Base-by-base conservation (phyloP, 1,139 yeast species). In the Geotrichum australiense region DNA sequence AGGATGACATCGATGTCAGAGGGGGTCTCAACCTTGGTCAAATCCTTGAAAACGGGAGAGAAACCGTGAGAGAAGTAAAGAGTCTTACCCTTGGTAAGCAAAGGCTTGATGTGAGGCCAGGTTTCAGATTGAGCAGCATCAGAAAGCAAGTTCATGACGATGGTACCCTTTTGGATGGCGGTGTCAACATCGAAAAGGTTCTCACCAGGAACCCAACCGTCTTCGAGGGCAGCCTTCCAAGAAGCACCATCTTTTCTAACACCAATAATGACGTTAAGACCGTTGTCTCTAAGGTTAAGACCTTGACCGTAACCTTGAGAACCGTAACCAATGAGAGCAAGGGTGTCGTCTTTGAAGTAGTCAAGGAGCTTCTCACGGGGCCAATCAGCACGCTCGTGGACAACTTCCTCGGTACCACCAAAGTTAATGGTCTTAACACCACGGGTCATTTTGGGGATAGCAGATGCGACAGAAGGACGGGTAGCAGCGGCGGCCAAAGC, bases 231-330 rank as follows among this genome's bases (percentile, higher is more conserved):
- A 58, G 96, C 95, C 76, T 89, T 87, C 98, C 98, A 91, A 50
- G 98, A 91, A 58, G 96, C 93, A 75, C 98, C 98, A 64, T 85
- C 71, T 77, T 91, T 86, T 73, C 98, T 82, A 61, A 91, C 98
- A 78, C 98, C 98, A 57, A 91, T 76, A 67, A 91, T 84, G 59
- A 91, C 98, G 68, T 91, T 91, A 63, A 91, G 70, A 68, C 98
- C 98, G 63, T 91, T 89, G 77, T 91, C 98, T 75, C 98, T 85
- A 75, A 91, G 73, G 87, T 91, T 91, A 62, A 91, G 80, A 71
- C 96, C 97, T 76, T 91, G 98, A 66, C 98, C 98, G 76, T 91
- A 91, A 73, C 98, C 98, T 76, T 91, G 98, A 57, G 98, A 91
- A 65, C 98, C 98, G 79, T 91, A 91, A 71, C 98, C 98, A 59